Evolutionary conservation across 495 filamentous ascomycete genomes (phyloP).

Genomic region (Margaritispora aquatica): DNA sequence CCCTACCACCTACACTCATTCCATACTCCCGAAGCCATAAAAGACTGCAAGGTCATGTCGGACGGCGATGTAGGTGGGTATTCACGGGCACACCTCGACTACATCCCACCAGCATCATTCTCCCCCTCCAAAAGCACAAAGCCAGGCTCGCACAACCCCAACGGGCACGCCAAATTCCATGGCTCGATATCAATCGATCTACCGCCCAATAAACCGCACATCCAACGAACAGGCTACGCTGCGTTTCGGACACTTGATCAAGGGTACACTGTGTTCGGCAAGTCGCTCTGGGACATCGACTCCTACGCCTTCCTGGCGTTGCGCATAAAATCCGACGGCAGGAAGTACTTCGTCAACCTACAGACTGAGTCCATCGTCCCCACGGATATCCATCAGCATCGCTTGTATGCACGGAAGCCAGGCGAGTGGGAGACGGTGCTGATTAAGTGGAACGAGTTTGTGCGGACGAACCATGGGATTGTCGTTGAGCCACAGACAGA

Average conservation of each 20-base stretch:
- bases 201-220: slow-evolving; percentile 61
- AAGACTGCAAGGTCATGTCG: slow-evolving; percentile 74
- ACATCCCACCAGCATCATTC: no score
- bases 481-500: slow-evolving; percentile 89
- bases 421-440: slow-evolving; percentile 92
- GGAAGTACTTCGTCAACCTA: slow-evolving; percentile 90
- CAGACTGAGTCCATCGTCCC: slow-evolving; percentile 90
- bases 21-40: slow-evolving; percentile 52
- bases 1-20: slow-evolving; percentile 60
- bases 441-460: slow-evolving; percentile 85
- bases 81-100: slow-evolving; percentile 67
- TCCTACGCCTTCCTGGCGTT: slow-evolving; percentile 82
- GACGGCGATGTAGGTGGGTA: slow-evolving; percentile 83
- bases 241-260: slow-evolving; percentile 71
- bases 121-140: slow-evolving; percentile 16
- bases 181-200: slow-evolving; percentile 83
- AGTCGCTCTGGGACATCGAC: slow-evolving; percentile 79
- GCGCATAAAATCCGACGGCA: slow-evolving; percentile 84
- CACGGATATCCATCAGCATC: slow-evolving; percentile 92
- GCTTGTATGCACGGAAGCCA: slow-evolving; percentile 72
- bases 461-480: slow-evolving; percentile 84
- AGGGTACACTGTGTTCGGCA: slow-evolving; percentile 67
- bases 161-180: slow-evolving; percentile 66
- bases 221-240: slow-evolving; percentile 76
- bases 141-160: slow-evolving; percentile 29